Evolutionary conservation across 805 yeast species (phyloP).

Genomic region (Scheffersomyces lignosus): DNA sequence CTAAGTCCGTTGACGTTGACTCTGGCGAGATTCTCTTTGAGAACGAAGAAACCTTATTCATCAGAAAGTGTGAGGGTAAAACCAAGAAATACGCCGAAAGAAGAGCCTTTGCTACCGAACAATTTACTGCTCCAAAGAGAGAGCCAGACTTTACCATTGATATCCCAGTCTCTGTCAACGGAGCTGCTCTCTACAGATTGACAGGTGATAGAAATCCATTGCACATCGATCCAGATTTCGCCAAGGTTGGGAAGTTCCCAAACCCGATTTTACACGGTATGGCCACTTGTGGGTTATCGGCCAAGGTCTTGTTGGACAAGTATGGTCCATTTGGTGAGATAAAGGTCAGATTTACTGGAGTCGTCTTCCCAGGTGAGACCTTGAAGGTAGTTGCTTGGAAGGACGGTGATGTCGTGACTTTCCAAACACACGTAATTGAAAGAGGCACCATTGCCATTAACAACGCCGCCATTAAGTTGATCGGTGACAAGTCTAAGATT

Average conservation of each 20-base stretch:
- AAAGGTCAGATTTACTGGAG: conserved; percentile 87
- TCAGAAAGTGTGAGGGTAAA: conserved; percentile 69
- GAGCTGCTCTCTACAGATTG: conserved; percentile 86
- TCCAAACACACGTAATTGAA: conserved; percentile 81
- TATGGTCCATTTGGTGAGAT: conserved; percentile 81
- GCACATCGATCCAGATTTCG: conserved; percentile 90
- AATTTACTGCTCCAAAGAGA: conserved; percentile 60
- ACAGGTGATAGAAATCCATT: conserved; percentile 95
- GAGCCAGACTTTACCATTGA: conserved; percentile 66
- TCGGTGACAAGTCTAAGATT: conserved; percentile 41
- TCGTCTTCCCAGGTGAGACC: conserved; percentile 94
- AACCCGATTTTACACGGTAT: conserved; percentile 92
- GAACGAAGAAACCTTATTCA: conserved; percentile 81
- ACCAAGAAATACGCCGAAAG: conserved; percentile 49
- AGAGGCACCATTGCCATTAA: conserved; percentile 77
- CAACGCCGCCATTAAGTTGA: conserved; percentile 77
- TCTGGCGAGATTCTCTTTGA: conserved; percentile 70
- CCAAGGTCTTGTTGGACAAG: conserved; percentile 72
- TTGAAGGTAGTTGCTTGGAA: conserved; percentile 84
- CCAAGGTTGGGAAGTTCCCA: conserved; percentile 81
- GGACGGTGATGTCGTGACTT: conserved; percentile 64
- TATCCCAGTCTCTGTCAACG: conserved; percentile 62
- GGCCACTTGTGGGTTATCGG: conserved; percentile 80
- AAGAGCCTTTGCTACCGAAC: conserved; percentile 59
- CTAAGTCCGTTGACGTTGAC: conserved; percentile 62